Percentiles rank a stretch among this genome's conserved stretches.
Conservation (phyloP, 2,329 filamentous ascomycete species). For the Aaosphaeria arxii region DNA sequence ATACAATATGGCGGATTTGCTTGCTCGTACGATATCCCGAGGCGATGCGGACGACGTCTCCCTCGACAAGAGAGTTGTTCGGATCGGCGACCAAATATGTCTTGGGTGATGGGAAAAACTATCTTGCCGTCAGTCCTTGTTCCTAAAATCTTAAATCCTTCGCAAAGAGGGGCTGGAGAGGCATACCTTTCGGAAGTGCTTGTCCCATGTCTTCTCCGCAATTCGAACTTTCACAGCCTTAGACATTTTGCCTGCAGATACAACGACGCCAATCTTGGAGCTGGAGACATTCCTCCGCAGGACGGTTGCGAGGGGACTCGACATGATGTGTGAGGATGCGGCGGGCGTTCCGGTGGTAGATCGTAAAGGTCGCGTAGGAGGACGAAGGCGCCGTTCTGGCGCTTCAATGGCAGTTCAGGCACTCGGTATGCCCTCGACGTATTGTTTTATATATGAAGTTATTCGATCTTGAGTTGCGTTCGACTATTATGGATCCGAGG, state of each 20-base stretch:
- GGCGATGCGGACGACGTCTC: constrained; percentile 71
- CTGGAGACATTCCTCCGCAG: constrained; percentile 24
- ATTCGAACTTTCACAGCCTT: constrained; percentile 78
- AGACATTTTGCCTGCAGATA: constrained; percentile 73
- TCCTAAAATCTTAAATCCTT: background rate
- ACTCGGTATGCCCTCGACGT: background rate
- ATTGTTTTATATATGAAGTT: too few species aligned
- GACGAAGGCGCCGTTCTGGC: constrained; percentile 8
- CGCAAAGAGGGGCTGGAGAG: background rate
- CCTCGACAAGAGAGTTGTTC: constrained; percentile 66
- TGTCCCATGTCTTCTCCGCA: constrained; percentile 69
- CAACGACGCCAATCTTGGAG: constrained; percentile 60
- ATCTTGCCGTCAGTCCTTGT: background rate
- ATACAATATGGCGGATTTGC: constrained; percentile 70
- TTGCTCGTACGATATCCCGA: constrained; percentile 64
- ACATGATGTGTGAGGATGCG: constrained; percentile 11
- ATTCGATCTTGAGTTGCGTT: too few species aligned
- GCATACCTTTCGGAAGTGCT: constrained; percentile 66
- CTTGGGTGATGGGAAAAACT: constrained; percentile 64
- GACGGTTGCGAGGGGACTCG: constrained; percentile 17
- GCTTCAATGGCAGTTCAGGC: constrained; percentile 2
- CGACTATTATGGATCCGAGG: too few species aligned
- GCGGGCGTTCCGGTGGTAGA: constrained; percentile 11
- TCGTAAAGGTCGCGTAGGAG: constrained; percentile 9
- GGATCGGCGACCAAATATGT: constrained; percentile 77